Base-by-base conservation (phyloP, 2,329 filamentous ascomycete species). In the Scedosporium apiospermum region DNA sequence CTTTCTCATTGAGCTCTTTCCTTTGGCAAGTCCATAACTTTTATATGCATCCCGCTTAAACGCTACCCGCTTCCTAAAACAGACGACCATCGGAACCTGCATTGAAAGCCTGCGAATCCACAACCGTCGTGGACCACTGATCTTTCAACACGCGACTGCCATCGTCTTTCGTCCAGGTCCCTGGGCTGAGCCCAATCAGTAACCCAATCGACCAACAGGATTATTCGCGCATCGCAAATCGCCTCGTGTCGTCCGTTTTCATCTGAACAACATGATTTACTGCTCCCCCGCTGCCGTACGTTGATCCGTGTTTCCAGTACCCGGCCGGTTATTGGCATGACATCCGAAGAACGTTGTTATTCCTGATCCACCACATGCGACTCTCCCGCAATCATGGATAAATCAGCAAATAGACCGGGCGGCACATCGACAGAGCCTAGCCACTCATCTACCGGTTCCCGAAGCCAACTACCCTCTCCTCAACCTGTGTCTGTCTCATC, bases 331-430 rank as follows among this genome's bases (percentile, higher is more conserved):
- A 41, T 57, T 58, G 60, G 60, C 41, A 58, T 58, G 60, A 46
- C 30, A 30, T 18, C 41, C 57, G n/a, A 44, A 61, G 26, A 38
- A 53, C 34, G 26, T 34, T 27, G 42, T 53, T 38, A 26, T 44
- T 62, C 53, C 51, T 57, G 51, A 44, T 62, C 60, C 60, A 41
- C 60, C 60, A 57, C 53, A 57, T 62, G 60, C 60, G 60, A 62
- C 60, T 62, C 51, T 55, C 23, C 51, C 51, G 60, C 16, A 57
- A 46, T 46, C 51, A 62, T 62, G 60, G 60, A 57, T 57, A 62
- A 46, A 55, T 62, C 60, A 21, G 38, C 34, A 46, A 57, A 62
- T 55, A 62, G 57, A 58, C 30, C 41, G 27, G 27, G 51, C 60
- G 49, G 53, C 60, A 57, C 41, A 23, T 26, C 51, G 26, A 26